phyloP scores from a whole-genome alignment of 768 basidiomycete genomes.

The Gloeopeniophorella convolvens region DNA sequence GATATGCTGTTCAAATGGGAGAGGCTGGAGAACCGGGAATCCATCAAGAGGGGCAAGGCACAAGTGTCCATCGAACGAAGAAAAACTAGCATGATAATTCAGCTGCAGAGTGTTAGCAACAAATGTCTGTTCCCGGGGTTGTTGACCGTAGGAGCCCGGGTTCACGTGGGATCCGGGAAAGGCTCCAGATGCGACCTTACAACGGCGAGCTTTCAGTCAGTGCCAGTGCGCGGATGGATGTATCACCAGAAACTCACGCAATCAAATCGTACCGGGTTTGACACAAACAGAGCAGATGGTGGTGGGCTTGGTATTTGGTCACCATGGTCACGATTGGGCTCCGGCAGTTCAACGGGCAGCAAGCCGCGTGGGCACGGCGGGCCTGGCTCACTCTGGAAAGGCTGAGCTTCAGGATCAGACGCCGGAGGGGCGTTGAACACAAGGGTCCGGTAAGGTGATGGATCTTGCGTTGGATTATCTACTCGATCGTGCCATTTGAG shows the following conservation, averaged over 20 bases:
- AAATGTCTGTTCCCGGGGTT: conserved; percentile 13
- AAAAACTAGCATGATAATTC: not conserved
- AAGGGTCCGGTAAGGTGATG: not conserved
- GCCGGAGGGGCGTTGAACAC: too few species aligned
- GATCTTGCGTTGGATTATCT: not conserved
- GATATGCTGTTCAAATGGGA: conserved; percentile 14
- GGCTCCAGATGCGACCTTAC: too few species aligned
- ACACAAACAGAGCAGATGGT: not conserved
- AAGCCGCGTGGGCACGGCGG: not conserved
- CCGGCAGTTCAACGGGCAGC: not conserved
- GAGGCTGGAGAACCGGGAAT: conserved; percentile 13
- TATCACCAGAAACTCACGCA: too few species aligned
- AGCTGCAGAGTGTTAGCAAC: conserved; percentile 9
- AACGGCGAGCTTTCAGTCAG: too few species aligned
- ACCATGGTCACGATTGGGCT: not conserved
- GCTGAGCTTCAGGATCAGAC: too few species aligned
- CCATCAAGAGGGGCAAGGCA: conserved; percentile 18
- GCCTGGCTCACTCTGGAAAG: too few species aligned
- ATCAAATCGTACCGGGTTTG: not conserved
- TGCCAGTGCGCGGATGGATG: too few species aligned
- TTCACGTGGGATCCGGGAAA: not conserved
- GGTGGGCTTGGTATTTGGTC: not conserved
- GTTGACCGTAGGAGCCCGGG: conserved; percentile 1
- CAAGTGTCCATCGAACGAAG: conserved; percentile 1
- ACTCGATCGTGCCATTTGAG: conserved; percentile 21